Base-by-base conservation (phyloP, 2,329 filamentous ascomycete species). In the Calonectria naviculata region DNA sequence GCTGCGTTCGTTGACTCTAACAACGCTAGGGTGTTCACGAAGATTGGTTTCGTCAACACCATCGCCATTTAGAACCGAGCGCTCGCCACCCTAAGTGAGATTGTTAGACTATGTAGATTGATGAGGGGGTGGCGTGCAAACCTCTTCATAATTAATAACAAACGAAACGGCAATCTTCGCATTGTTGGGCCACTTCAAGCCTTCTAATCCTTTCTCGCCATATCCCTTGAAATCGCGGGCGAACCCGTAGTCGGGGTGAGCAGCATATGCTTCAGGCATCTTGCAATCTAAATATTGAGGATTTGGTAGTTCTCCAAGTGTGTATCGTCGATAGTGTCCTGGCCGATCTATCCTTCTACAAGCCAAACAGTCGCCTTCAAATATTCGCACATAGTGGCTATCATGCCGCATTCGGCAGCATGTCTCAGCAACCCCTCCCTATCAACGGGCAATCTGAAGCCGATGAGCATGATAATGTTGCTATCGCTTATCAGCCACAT, bases 1-100 rank as follows among this genome's bases (percentile, higher is more conserved):
- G 84, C 80, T 83, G 60, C 86, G 83, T 73, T 86, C 85, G 68
- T 85, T 58, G 1, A 58, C 52, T 84, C 75, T 77, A 9, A 81
- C 77, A 4, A 38, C 49, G 9, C 64, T 47, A 0, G 83, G 79
- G 70, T 85, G 84, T 71, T 88, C 84, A 64, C 81, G 81, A 12
- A 84, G 78, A 63, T 80, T 81, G 9, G 79, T 78, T 73, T 86
- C 84, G 31, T 78, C 79, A 28, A 81, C 78, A 36, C 79, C 79
- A 65, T 86, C 84, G 34, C 84, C 84, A 36, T 79, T 75, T 12
- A 84, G 74, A 10, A 85, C 79, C 29, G 76, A 80, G 34, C 81
- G 80, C 71, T 85, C 84, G 58, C 80, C 83, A 3, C 79, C 80
- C 75, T 58, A 3, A 8, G 13, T 10, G 38, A 26, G 21, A 38